Percentiles rank a stretch among this genome's conserved stretches.
phyloP scores from a whole-genome alignment of 169 alveolate species.

The Plasmodium ovale region DNA sequence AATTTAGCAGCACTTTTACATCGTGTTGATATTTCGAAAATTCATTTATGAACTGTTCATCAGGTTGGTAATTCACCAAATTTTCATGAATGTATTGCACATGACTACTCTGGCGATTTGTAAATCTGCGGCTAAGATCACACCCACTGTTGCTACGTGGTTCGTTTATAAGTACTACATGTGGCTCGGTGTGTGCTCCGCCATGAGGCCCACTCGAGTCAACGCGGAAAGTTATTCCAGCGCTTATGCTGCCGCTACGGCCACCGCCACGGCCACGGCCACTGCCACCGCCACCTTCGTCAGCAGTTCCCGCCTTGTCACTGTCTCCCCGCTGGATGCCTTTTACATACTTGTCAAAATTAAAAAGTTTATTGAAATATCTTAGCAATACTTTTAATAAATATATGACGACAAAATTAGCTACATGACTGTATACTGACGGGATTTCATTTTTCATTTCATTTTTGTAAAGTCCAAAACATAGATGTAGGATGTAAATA shows the following conservation, averaged over 20 bases:
- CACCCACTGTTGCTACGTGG: background rate
- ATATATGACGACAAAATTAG: conserved; percentile 34
- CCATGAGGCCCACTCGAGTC: too few species aligned
- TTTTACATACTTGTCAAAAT: background rate
- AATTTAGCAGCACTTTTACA: conserved; percentile 15
- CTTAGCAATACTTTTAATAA: conserved; percentile 31
- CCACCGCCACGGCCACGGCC: too few species aligned
- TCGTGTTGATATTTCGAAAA: conserved; percentile 20
- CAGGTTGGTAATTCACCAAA: conserved; percentile 41
- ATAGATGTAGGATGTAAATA: conserved; percentile 38
- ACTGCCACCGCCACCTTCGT: too few species aligned
- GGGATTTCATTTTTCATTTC: conserved; percentile 37
- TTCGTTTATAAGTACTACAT: background rate
- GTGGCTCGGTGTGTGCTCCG: too few species aligned
- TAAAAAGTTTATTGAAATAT: conserved; percentile 38
- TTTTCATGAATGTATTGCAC: conserved; percentile 38
- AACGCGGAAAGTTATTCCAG: too few species aligned
- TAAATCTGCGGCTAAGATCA: conserved; percentile 3
- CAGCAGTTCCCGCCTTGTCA: too few species aligned
- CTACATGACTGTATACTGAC: background rate
- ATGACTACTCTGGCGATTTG: conserved; percentile 9
- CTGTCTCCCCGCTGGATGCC: too few species aligned
- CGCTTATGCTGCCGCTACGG: too few species aligned
- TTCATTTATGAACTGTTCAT: conserved; percentile 13
- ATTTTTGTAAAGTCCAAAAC: conserved; percentile 42